Evolutionary conservation across 306 rosid species (phyloP), one percentile per base, ranked within the genome.

Genomic region (Sesbania bispinosa): DNA sequence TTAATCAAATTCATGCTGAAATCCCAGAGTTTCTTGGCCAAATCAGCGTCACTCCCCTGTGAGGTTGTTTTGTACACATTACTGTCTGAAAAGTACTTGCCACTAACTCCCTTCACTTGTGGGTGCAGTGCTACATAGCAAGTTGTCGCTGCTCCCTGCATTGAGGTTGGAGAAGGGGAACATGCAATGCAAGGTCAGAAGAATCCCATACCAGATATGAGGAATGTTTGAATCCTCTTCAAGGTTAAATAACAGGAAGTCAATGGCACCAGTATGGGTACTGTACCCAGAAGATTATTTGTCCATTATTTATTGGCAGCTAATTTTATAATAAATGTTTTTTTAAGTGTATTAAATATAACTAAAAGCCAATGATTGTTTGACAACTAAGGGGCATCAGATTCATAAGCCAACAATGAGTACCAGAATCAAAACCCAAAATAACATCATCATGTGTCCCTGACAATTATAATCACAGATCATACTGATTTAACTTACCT

Each of bases 21-120:
- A n/a, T n/a, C n/a, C n/a, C n/a, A n/a, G n/a, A n/a, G n/a, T n/a
- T n/a, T n/a, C n/a, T n/a, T n/a, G n/a, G n/a, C n/a, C n/a, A n/a
- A n/a, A n/a, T n/a, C n/a, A n/a, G n/a, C n/a, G n/a, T n/a, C n/a
- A n/a, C n/a, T n/a, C n/a, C n/a, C n/a, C n/a, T n/a, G n/a, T n/a
- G n/a, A n/a, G n/a, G n/a, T n/a, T n/a, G n/a, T n/a, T n/a, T n/a
- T n/a, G n/a, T n/a, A n/a, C n/a, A n/a, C n/a, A n/a, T n/a, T n/a
- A n/a, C n/a, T n/a, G n/a, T n/a, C n/a, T n/a, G n/a, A n/a, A n/a
- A n/a, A n/a, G n/a, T 62, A 62, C 60, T 85, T 77, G 3, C 96
- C 88, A 43, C 83, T 84, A 21, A 87, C 67, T 71, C 93, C 97
- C 43, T 81, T 73, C 65, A 64, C 54, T 64, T 64, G 41, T 24